phyloP scores from a whole-genome alignment of 129 eudicot genomes.

The Centrapalus pauciflorus region DNA sequence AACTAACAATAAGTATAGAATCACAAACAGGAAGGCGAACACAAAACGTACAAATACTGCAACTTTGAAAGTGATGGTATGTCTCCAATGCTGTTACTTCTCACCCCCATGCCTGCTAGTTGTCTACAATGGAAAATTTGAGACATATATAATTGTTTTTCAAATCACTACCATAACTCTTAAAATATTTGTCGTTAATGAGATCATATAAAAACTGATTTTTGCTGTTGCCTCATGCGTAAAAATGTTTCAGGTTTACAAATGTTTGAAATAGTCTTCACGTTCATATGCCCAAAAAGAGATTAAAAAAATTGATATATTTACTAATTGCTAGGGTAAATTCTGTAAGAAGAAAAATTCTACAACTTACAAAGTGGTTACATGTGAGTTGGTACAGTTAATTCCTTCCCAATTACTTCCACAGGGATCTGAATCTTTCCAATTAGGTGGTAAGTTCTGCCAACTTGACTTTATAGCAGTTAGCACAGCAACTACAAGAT shows the following conservation, averaged over 20 bases:
- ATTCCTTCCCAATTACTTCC: conserved; percentile 78
- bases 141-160: too few species aligned
- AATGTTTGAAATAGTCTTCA: too few species aligned
- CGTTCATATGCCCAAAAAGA: too few species aligned
- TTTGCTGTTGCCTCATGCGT: too few species aligned
- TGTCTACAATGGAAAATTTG: conserved; percentile 31
- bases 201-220: too few species aligned
- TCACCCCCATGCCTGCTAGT: conserved; percentile 53
- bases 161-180: too few species aligned
- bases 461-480: conserved; percentile 57
- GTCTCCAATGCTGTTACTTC: conserved; percentile 49
- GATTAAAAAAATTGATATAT: too few species aligned
- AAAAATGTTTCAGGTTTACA: too few species aligned
- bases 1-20: background rate
- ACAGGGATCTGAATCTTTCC: conserved; percentile 91
- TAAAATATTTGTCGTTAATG: too few species aligned
- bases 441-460: conserved; percentile 70
- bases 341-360: background rate
- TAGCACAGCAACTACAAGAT: conserved; percentile 47
- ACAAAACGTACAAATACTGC: conserved; percentile 51
- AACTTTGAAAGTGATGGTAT: conserved; percentile 57
- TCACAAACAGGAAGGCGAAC: background rate
- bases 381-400: conserved; percentile 55
- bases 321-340: too few species aligned
- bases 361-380: conserved; percentile 56